These are phyloP conservation scores for Cicer bijugum DNA, from an alignment of 306 rosid genomes.

Conservation along the genomic window DNA sequence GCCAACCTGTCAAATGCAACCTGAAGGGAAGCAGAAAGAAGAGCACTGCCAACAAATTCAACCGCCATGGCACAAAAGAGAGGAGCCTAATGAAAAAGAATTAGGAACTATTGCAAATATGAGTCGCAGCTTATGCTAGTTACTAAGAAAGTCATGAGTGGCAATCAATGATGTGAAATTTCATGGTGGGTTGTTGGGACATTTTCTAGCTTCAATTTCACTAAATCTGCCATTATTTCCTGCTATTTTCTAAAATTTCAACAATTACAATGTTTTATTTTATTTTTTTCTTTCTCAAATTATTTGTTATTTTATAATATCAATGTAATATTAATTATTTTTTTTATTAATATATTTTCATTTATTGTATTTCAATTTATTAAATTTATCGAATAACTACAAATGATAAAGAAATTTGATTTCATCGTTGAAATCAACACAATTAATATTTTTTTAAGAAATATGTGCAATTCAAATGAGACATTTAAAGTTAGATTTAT, in stretches of 20 bases:
- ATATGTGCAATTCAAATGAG: no score
- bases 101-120: not conserved
- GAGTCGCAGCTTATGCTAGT: not conserved
- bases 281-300: no score
- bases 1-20: conserved; percentile 38
- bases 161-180: not conserved
- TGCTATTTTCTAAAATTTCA: not conserved
- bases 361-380: no score
- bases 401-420: no score
- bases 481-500: no score
- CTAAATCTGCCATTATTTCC: not conserved
- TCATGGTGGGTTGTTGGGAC: not conserved
- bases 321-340: no score
- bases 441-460: no score
- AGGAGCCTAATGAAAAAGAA: not conserved
- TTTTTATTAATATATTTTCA: no score
- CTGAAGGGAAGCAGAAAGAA: conserved; percentile 43
- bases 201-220: not conserved
- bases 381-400: no score
- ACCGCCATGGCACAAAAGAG: conserved; percentile 26
- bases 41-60: conserved; percentile 35
- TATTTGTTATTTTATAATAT: no score
- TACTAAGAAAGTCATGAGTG: not conserved
- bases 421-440: no score
- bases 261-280: no score